Conservation (phyloP, 768 basidiomycete species). For the Lactarius evosmus region DNA sequence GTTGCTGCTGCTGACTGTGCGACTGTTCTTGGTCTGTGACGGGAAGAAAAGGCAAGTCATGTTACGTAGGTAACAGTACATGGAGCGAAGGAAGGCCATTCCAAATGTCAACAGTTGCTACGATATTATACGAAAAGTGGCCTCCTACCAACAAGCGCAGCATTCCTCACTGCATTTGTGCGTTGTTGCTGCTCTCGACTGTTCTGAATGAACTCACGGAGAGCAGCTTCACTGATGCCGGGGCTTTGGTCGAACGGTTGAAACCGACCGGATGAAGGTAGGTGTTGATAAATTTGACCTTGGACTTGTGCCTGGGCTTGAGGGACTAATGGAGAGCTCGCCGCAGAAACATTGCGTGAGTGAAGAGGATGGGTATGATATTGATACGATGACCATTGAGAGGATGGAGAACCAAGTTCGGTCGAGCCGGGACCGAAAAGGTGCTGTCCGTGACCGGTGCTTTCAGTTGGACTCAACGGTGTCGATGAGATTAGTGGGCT, state of each 20-base stretch:
- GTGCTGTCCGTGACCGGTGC: conserved; percentile 49
- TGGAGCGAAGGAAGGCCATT: conserved; percentile 12
- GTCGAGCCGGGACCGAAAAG: conserved; percentile 29
- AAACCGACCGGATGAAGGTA: conserved; percentile 41
- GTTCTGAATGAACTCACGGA: conserved; percentile 71
- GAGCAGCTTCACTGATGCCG: conserved; percentile 66
- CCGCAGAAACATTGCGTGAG: conserved; percentile 39
- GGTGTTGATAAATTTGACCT: conserved; percentile 36
- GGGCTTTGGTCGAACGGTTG: conserved; percentile 53
- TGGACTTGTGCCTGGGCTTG: conserved; percentile 44
- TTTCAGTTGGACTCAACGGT: conserved; percentile 47
- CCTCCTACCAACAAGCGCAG: conserved; percentile 46
- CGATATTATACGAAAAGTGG: conserved; percentile 42
- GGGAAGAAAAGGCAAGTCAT: conserved; percentile 28
- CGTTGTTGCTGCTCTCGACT: conserved; percentile 55
- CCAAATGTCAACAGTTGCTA: conserved; percentile 32
- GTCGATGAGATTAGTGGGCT: conserved; percentile 58
- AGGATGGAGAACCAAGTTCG: conserved; percentile 39
- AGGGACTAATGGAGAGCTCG: conserved; percentile 48
- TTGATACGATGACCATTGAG: conserved; percentile 45
- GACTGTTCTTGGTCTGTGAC: conserved; percentile 36
- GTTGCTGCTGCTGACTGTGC: conserved; percentile 34
- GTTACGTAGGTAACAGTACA: conserved; percentile 31
- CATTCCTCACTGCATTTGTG: conserved; percentile 33
- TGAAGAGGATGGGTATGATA: conserved; percentile 43